Evolutionary conservation across 352 stramenopile genomes (phyloP), one percentile per base, ranked within the genome.

Genomic region (Phytophthora pluvialis): DNA sequence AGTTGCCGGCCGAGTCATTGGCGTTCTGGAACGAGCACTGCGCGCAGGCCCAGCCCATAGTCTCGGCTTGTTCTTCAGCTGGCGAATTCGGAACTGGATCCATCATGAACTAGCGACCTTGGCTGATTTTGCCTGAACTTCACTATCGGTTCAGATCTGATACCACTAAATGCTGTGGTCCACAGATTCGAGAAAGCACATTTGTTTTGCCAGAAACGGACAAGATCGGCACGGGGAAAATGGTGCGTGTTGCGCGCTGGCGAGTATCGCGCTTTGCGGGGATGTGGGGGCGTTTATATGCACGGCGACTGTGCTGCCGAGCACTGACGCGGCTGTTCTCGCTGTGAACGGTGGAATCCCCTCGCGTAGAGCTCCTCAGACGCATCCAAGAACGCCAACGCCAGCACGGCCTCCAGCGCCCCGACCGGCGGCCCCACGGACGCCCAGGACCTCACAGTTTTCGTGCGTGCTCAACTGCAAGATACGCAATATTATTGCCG

Each of bases 371-470:
- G 65, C 65, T 69, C 68, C n/a, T 70, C 73, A 0, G 73, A 81
- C 51, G 66, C 61, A 51, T 69, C 73, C 12, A 86, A 81, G 51
- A 86, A 70, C 47, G 54, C 28, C 43, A 83, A 44, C 60, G 66
- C 59, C 25, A 64, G 45, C 40, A 28, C 60, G 32, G 43, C 49
- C 21, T 33, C 47, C 2, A 45, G 6, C 18, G 26, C 40, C 49
- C 36, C 78, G 16, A 16, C 64, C 0, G 62, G 58, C 28, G 72
- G 47, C 7, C 69, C 67, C 26, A 70, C 75, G 25, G 81, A 90
- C 52, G 69, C 70, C 3, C 79, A 90, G 61, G 81, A 90, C 47
- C 77, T 90, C 44, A 86, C 81, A 0, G 77, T 90, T 54, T 90
- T 90, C 62, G 81, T 86, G 72, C 61, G 78, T 80, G 28, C 21